Evolutionary conservation across 164 flowering plant species (phyloP).

Genomic region (Dillenia turbinata): DNA sequence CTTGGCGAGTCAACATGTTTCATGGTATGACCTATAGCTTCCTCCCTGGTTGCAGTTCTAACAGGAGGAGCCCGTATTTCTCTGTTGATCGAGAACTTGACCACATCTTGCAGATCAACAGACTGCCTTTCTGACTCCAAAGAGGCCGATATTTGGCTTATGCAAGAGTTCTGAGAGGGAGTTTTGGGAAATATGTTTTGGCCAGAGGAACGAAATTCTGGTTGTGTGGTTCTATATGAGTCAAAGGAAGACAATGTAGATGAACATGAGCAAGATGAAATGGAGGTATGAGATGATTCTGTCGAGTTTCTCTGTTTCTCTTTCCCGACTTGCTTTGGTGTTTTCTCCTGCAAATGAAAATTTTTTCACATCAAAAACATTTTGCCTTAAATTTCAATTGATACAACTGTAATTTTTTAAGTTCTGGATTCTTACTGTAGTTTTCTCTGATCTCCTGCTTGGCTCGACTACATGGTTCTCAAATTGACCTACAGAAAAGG

Average conservation of each 20-base stretch:
- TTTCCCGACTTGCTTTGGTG: constrained; percentile 16
- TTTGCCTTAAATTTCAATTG: not conserved
- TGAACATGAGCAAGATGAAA: constrained; percentile 46
- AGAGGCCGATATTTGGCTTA: constrained; percentile 12
- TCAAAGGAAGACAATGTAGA: constrained; percentile 51
- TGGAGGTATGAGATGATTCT: constrained; percentile 44
- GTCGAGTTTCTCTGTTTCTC: constrained; percentile 35
- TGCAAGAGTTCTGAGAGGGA: constrained; percentile 4
- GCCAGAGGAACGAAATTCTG: constrained; percentile 18
- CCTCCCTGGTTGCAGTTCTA: constrained; percentile 22
- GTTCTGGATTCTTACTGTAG: constrained; percentile 16
- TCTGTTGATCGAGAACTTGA: constrained; percentile 43
- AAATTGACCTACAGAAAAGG: constrained; percentile 13
- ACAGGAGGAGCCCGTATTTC: constrained; percentile 33
- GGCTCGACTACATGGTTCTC: constrained; percentile 8
- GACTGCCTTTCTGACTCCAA: constrained; percentile 13
- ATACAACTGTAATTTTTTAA: not conserved
- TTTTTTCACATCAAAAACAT: not conserved
- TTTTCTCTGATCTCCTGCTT: constrained; percentile 10
- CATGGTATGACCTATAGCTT: constrained; percentile 15
- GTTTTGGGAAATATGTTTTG: constrained; percentile 11
- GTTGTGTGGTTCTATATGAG: constrained; percentile 16
- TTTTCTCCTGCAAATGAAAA: constrained; percentile 33
- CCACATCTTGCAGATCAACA: constrained; percentile 30
- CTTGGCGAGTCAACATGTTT: constrained; percentile 57